Evolutionary conservation across 1,284 basidiomycete genomes (phyloP).

Genomic region (Xerocomus amazonicus): DNA sequence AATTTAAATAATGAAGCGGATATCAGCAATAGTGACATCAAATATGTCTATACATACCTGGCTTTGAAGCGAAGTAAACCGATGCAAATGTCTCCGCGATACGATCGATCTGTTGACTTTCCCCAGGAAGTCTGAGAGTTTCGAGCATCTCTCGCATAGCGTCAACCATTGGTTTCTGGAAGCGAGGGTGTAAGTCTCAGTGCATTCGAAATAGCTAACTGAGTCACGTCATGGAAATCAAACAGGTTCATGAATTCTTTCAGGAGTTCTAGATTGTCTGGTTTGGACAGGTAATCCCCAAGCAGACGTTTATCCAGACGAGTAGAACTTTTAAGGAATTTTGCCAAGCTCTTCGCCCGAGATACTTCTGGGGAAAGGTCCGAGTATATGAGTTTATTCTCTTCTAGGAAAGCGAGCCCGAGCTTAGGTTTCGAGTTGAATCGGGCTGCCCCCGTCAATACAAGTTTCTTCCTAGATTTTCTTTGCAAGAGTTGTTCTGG

Average conservation of each 20-base stretch:
- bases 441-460: slow-evolving; percentile 79
- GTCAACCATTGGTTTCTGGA: slow-evolving; percentile 89
- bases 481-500: slow-evolving; percentile 61
- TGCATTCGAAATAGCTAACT: slow-evolving; percentile 1
- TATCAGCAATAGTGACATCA: slow-evolving; percentile 6
- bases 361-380: slow-evolving; percentile 57
- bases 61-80: slow-evolving; percentile 82
- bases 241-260: slow-evolving; percentile 88
- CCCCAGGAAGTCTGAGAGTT: slow-evolving; percentile 92
- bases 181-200: slow-evolving; percentile 10
- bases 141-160: slow-evolving; percentile 95
- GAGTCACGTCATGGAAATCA: slow-evolving; percentile 83
- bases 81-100: slow-evolving; percentile 96
- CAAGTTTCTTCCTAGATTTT: slow-evolving; percentile 85
- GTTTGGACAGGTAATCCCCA: slow-evolving; percentile 91
- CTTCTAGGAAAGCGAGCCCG: slow-evolving; percentile 87
- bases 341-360: slow-evolving; percentile 66
- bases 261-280: slow-evolving; percentile 83
- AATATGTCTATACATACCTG: slow-evolving; percentile 46
- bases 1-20: slow-evolving; percentile 2
- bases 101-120: slow-evolving; percentile 90
- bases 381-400: slow-evolving; percentile 79
- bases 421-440: slow-evolving; percentile 97
- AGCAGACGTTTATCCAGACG: slow-evolving; percentile 91
- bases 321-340: slow-evolving; percentile 83